Base-by-base conservation (phyloP, 163 green algal genomes). In the Scenedesmus sp. region DNA sequence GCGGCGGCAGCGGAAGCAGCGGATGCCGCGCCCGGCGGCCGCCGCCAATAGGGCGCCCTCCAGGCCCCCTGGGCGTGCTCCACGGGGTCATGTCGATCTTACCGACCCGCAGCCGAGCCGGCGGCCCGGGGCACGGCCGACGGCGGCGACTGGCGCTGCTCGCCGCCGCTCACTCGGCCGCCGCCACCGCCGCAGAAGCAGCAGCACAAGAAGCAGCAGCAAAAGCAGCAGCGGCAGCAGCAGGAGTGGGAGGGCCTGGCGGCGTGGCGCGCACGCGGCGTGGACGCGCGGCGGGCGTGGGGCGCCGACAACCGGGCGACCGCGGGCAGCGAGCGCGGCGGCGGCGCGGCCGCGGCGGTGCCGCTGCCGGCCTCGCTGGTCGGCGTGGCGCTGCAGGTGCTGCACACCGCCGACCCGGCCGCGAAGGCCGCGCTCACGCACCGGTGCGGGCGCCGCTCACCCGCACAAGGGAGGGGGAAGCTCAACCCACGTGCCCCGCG, bases 391-490 rank as follows among this genome's bases (percentile, higher is more conserved):
- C 58, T 72, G 22, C 71, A 64, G 80, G 92, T 95, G 24, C 85
- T 97, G 6, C 33, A 53, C 24, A 93, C 90, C 0, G 60, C 88
- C 11, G 77, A 91, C 36, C 92, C 93, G 0, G 31, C 66, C 11
- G 24, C 70, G 15, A 97, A 97, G 79, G 88, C 87, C 17, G 83
- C 77, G 0, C 51, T 96, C 1, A 92, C 91, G 0, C 90, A 95
- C 65, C 56, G n/a, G n/a, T n/a, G n/a, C n/a, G n/a, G n/a, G n/a
- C n/a, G n/a, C n/a, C n/a, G n/a, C n/a, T n/a, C n/a, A n/a, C n/a
- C n/a, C n/a, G n/a, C n/a, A n/a, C n/a, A n/a, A n/a, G n/a, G n/a
- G n/a, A n/a, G n/a, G n/a, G n/a, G n/a, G n/a, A n/a, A n/a, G n/a
- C n/a, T n/a, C n/a, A n/a, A n/a, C n/a, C n/a, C n/a, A n/a, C n/a